These are phyloP conservation scores for Xerophyta viscosa DNA, from an alignment of 106 monocot genomes.

Conservation along the genomic window DNA sequence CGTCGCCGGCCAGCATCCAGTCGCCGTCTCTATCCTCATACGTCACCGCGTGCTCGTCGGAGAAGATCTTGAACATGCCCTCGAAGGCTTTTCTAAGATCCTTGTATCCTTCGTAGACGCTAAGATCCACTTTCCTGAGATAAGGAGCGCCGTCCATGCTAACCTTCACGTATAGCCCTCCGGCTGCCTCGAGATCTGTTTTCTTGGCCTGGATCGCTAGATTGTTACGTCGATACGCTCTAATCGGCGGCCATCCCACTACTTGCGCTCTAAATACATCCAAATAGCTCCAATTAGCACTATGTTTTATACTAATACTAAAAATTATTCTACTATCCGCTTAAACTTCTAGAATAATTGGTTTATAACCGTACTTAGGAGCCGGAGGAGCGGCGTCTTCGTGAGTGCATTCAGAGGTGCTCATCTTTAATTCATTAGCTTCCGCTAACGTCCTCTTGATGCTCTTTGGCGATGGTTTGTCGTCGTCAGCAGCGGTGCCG, in stretches of 20 bases:
- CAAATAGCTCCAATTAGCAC: no score
- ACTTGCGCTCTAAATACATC: constrained; percentile 81
- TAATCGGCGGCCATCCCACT: constrained; percentile 88
- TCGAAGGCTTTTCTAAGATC: constrained; percentile 60
- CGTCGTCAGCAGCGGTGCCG: no score
- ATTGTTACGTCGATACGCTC: constrained; percentile 42
- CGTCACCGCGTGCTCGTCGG: constrained; percentile 1
- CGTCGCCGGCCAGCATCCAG: constrained; percentile 83
- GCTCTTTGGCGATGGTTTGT: neutral
- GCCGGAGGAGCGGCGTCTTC: neutral
- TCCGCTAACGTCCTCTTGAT: constrained; percentile 17
- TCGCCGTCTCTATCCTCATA: constrained; percentile 86
- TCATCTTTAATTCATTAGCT: neutral
- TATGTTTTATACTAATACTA: no score
- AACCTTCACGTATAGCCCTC: constrained; percentile 64
- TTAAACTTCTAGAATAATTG: no score
- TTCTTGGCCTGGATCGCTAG: constrained; percentile 17
- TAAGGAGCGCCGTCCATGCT: constrained; percentile 98
- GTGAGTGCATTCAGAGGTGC: neutral
- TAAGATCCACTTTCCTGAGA: constrained; percentile 81
- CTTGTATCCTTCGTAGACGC: constrained; percentile 48
- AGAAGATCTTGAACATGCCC: constrained; percentile 70
- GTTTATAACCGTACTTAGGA: no score
- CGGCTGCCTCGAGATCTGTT: constrained; percentile 3
- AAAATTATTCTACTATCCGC: no score